Percentiles rank a stretch among this genome's conserved stretches.
Evolutionary conservation across 495 filamentous ascomycete genomes (phyloP).

Genomic region (Neurospora tetrasperma): DNA sequence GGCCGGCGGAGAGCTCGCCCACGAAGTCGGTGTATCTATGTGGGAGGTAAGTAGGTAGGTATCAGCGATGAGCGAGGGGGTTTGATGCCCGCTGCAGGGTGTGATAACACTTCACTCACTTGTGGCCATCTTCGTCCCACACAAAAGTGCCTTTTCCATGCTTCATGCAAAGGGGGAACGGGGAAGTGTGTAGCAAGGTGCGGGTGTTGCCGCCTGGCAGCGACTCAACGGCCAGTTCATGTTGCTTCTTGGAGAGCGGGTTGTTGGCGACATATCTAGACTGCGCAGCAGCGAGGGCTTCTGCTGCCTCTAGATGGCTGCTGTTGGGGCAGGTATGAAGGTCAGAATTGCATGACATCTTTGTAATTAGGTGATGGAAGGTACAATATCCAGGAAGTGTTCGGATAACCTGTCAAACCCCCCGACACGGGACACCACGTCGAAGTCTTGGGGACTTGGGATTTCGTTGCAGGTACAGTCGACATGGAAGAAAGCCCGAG

Average conservation of each 20-base stretch:
- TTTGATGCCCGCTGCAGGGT: neutral
- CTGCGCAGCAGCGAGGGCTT: constrained; percentile 22
- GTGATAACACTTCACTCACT: constrained; percentile 12
- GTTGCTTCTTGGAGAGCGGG: constrained; percentile 24
- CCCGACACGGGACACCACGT: neutral
- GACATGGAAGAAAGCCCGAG: neutral
- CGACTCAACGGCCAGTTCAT: constrained; percentile 27
- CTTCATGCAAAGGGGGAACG: constrained; percentile 44
- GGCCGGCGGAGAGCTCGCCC: constrained; percentile 43
- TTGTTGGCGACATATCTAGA: constrained; percentile 24
- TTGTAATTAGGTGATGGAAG: neutral
- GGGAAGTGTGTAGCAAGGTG: constrained; percentile 43
- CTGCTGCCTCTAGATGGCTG: constrained; percentile 1
- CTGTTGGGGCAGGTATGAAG: neutral
- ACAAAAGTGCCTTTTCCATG: constrained; percentile 29
- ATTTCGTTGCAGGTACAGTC: neutral
- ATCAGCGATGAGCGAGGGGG: neutral
- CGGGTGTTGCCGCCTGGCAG: constrained; percentile 55
- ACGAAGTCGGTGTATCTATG: constrained; percentile 37
- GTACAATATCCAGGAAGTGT: neutral
- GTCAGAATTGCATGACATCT: neutral
- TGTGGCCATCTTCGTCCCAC: constrained; percentile 33
- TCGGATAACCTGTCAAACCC: neutral
- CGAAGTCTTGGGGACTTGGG: neutral
- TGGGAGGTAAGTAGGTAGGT: neutral